Base-by-base conservation (phyloP, 2,329 filamentous ascomycete species). In the Alternaria sp. region DNA sequence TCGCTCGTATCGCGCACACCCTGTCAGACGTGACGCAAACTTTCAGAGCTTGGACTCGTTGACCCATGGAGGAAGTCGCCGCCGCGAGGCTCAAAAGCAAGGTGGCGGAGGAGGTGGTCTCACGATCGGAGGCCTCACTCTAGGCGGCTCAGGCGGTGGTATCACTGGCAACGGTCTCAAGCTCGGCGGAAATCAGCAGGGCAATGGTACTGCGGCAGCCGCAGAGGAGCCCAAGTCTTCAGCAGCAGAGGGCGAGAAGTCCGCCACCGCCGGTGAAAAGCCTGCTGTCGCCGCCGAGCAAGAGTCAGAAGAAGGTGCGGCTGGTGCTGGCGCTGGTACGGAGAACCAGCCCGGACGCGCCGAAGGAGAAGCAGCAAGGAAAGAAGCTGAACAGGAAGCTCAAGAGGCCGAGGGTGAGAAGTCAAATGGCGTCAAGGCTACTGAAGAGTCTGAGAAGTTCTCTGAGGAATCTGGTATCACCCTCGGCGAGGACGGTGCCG, bases 371-470 rank as follows among this genome's bases (percentile, higher is more conserved):
- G 56, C 55, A 23, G 60, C 58, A 26, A 59, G 61, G 26, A 57
- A 71, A 50, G 69, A 73, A 13, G 66, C 69, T 40, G 51, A 63
- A 43, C 36, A 66, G 57, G 64, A 71, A 66, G 67, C 67, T 44
- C 46, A 65, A 52, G 69, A 57, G n/a, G 69, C 65, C 11, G 50
- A 66, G 51, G 63, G 51, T 15, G 69, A 72, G 30, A 70, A 72
- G 47, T 59, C 58, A 4, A 65, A 71, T n/a, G 73, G 67, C 23
- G 68, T 71, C 25, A 73, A 73, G 46, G 75, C 75, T 15, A 73
- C 72, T 6, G 65, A 77, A 44, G 70, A 78, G 51, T 71, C 76
- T 5, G 76, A 75, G 53, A 64, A 64, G 49, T 77, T 78, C 58
- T 69, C 73, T 2, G 73, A 78, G 17, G 70, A 70, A 26, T 67